Evolutionary conservation across 2,329 filamentous ascomycete genomes (phyloP).

Genomic region (Aureobasidium sp.): DNA sequence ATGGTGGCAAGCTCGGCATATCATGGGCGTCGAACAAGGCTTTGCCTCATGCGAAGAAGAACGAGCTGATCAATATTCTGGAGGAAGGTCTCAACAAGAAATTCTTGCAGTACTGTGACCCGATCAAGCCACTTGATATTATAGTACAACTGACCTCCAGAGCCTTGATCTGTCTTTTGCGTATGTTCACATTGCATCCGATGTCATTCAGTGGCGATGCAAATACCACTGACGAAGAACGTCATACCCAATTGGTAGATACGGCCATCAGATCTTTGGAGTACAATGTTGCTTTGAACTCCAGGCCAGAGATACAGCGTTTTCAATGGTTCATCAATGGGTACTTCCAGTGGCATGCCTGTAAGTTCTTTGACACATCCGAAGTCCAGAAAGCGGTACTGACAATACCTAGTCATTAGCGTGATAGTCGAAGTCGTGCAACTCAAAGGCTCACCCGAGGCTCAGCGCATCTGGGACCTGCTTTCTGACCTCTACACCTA

Average conservation of each 20-base stretch:
- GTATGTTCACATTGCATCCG: constrained; percentile 14
- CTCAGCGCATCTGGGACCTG: constrained; percentile 1
- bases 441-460: neutral
- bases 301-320: neutral
- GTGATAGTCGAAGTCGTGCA: constrained; percentile 13
- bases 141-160: constrained; percentile 10
- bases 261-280: constrained; percentile 6
- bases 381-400: neutral
- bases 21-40: constrained; percentile 8
- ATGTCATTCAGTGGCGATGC: neutral
- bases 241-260: constrained; percentile 3
- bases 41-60: neutral
- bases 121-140: constrained; percentile 15
- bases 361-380: neutral
- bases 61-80: neutral
- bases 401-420: constrained; percentile 1
- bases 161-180: constrained; percentile 9
- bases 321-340: constrained; percentile 15
- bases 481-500: neutral
- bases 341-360: constrained; percentile 18
- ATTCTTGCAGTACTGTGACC: constrained; percentile 18
- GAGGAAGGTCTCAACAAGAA: constrained; percentile 14
- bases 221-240: neutral
- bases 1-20: neutral
- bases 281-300: constrained; percentile 11